Conservation (phyloP, 805 yeast genomes). For the Candida mattraensis region DNA sequence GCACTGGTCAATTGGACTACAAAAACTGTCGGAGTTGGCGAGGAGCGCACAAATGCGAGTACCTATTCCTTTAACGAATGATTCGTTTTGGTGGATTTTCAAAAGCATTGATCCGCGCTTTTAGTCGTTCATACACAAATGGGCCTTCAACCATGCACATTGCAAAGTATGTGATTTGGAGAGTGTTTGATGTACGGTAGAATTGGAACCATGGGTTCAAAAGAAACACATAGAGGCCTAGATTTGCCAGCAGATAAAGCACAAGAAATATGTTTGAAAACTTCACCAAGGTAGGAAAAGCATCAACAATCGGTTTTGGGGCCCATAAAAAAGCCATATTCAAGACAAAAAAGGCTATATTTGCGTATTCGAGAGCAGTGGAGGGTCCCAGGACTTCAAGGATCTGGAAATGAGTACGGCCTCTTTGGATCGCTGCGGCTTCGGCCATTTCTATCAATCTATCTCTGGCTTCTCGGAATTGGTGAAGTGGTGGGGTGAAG, state of each 20-base stretch:
- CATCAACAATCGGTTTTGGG: no score
- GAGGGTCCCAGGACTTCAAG: slow-evolving; percentile 45
- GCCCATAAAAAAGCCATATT: no score
- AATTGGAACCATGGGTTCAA: no score
- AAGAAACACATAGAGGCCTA: no score
- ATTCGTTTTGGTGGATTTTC: background rate
- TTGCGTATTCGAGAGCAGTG: slow-evolving; percentile 23
- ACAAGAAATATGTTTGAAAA: no score
- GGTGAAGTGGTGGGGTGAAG: slow-evolving; percentile 51
- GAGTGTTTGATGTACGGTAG: no score
- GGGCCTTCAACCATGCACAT: no score
- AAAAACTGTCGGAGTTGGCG: slow-evolving; percentile 21
- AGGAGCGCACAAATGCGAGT: slow-evolving; percentile 15
- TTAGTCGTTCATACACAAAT: no score
- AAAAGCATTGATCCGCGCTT: background rate
- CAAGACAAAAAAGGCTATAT: slow-evolving; percentile 4
- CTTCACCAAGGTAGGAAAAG: no score
- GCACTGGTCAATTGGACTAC: slow-evolving; percentile 45
- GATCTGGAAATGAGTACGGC: slow-evolving; percentile 56
- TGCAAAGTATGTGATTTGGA: no score
- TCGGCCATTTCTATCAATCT: slow-evolving; percentile 74
- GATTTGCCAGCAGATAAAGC: no score
- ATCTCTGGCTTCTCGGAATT: slow-evolving; percentile 45
- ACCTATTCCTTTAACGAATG: slow-evolving; percentile 19
- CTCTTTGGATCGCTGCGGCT: slow-evolving; percentile 62